These are phyloP conservation scores for Nitzschia sp. DNA, from an alignment of 108 stramenopile genomes.

Conservation along the genomic window DNA sequence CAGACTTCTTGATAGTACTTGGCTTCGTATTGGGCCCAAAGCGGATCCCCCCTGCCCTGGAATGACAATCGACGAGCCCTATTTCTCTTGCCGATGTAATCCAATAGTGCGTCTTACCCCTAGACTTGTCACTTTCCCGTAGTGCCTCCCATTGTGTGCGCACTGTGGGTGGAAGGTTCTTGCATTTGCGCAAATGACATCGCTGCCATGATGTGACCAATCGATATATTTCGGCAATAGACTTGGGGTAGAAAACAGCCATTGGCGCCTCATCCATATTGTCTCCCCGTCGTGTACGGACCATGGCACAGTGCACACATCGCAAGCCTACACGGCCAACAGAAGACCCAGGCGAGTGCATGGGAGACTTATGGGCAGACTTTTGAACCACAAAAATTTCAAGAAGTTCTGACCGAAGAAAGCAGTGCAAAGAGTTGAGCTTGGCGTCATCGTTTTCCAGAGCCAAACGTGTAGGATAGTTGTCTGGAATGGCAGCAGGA, in stretches of 20 bases:
- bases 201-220: conserved; percentile 80
- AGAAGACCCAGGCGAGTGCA: conserved; percentile 42
- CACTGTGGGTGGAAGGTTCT: conserved; percentile 61
- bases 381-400: conserved; percentile 55
- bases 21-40: conserved; percentile 31
- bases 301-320: conserved; percentile 73
- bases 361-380: conserved; percentile 50
- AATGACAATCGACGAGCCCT: conserved; percentile 60
- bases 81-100: conserved; percentile 70
- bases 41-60: conserved; percentile 46
- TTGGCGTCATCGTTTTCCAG: conserved; percentile 38
- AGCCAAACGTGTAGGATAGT: conserved; percentile 44
- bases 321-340: conserved; percentile 77
- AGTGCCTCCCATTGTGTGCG: conserved; percentile 53
- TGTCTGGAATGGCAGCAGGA: conserved; percentile 32
- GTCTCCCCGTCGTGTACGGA: conserved; percentile 32
- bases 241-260: conserved; percentile 79
- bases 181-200: conserved; percentile 74
- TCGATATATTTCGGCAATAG: conserved; percentile 75
- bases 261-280: conserved; percentile 57
- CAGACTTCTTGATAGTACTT: background rate
- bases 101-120: conserved; percentile 83
- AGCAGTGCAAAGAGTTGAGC: conserved; percentile 59
- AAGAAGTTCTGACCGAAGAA: conserved; percentile 47
- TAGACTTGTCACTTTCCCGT: conserved; percentile 55